Percentiles rank a stretch among this genome's conserved stretches.
phyloP scores from a whole-genome alignment of 202 grass and related monocot species.

The Digitaria exilis region DNA sequence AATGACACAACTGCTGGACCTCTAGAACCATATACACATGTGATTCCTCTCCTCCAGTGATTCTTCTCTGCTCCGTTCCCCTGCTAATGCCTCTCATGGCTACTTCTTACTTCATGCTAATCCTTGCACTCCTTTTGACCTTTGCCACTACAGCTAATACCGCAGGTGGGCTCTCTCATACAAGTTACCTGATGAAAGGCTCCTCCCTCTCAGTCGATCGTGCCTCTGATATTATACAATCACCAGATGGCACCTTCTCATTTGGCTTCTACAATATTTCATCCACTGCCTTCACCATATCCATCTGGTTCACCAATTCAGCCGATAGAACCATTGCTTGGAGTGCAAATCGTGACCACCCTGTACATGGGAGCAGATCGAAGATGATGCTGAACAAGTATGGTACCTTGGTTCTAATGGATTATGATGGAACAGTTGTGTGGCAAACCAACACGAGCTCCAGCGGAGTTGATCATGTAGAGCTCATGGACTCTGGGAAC shows the following conservation, averaged over 20 bases:
- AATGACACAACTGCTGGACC: background rate
- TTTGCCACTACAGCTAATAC: background rate
- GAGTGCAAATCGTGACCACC: slow-evolving; percentile 46
- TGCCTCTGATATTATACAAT: slow-evolving; percentile 41
- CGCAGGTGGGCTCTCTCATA: background rate
- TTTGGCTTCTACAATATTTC: slow-evolving; percentile 64
- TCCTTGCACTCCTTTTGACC: slow-evolving; percentile 2
- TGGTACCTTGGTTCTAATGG: slow-evolving; percentile 47
- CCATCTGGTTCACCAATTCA: slow-evolving; percentile 62
- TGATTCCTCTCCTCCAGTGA: background rate
- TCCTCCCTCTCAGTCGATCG: slow-evolving; percentile 43
- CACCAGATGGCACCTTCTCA: slow-evolving; percentile 39
- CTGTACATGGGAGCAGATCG: slow-evolving; percentile 34
- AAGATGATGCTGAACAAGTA: slow-evolving; percentile 38
- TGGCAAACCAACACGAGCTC: slow-evolving; percentile 35
- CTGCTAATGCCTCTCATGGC: background rate
- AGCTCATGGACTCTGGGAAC: slow-evolving; percentile 53
- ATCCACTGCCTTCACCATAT: slow-evolving; percentile 47
- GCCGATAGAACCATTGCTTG: slow-evolving; percentile 40
- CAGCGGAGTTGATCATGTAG: background rate
- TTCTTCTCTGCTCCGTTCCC: background rate
- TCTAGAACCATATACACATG: background rate
- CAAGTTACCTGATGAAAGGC: slow-evolving; percentile 23
- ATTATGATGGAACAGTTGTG: slow-evolving; percentile 32
- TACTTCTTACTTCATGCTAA: background rate